phyloP scores from a whole-genome alignment of 2,329 filamentous ascomycete species.

The Bisporella sp. region DNA sequence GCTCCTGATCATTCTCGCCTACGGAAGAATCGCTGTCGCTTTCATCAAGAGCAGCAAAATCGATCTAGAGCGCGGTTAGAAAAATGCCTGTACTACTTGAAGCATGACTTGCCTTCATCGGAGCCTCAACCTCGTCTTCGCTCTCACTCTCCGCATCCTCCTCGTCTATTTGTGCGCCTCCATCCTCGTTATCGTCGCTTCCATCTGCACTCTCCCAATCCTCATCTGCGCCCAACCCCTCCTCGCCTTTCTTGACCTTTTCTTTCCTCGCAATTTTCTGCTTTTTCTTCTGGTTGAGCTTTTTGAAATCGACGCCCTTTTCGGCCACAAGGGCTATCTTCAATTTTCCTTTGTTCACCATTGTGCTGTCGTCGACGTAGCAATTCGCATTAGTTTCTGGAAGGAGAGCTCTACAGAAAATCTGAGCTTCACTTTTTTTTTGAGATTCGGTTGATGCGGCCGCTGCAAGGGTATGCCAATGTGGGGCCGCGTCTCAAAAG shows the following conservation, averaged over 20 bases:
- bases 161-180: slow-evolving; percentile 2
- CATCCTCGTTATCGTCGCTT: slow-evolving; percentile 20
- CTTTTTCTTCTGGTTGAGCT: slow-evolving; percentile 32
- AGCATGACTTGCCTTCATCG: slow-evolving; percentile 16
- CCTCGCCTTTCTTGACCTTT: slow-evolving; percentile 38
- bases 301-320: slow-evolving; percentile 46
- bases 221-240: slow-evolving; percentile 26
- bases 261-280: slow-evolving; percentile 36
- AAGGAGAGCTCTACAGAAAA: background rate
- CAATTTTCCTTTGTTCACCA: slow-evolving; percentile 37
- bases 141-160: slow-evolving; percentile 32
- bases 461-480: too few relatives aligned
- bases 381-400: background rate
- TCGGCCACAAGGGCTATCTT: slow-evolving; percentile 48
- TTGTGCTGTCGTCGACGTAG: slow-evolving; percentile 14
- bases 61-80: slow-evolving; percentile 32
- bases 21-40: slow-evolving; percentile 50
- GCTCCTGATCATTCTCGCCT: slow-evolving; percentile 36
- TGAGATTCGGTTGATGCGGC: too few relatives aligned
- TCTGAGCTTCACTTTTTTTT: background rate
- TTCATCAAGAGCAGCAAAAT: slow-evolving; percentile 50
- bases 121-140: slow-evolving; percentile 26
- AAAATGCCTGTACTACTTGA: background rate
- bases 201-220: slow-evolving; percentile 36
- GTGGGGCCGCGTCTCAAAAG: too few relatives aligned